Evolutionary conservation across 371 early-diverging fungal species (phyloP).

Genomic region (Mortierella sp.): DNA sequence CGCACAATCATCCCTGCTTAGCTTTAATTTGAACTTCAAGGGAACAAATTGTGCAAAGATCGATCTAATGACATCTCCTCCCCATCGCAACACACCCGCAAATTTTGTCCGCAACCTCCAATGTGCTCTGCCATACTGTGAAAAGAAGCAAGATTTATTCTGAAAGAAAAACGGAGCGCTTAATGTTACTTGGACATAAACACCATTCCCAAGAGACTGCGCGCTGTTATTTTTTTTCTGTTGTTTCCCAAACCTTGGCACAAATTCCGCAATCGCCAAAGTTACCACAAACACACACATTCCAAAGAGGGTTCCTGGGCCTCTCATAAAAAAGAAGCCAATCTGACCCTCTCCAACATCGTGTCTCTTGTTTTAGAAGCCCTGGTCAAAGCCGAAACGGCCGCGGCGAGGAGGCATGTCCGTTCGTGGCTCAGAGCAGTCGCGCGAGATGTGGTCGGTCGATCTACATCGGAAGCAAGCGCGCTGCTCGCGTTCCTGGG

Average conservation of each 20-base stretch:
- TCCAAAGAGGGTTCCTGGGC: background rate
- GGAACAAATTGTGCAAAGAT: background rate
- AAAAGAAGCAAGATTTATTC: background rate
- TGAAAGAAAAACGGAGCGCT: background rate
- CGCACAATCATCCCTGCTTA: too few species aligned
- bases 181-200: background rate
- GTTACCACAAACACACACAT: background rate
- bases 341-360: background rate
- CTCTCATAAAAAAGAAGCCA: background rate
- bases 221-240: background rate
- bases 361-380: conserved; percentile 23
- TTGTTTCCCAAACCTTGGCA: background rate
- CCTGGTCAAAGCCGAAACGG: conserved; percentile 25
- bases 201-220: background rate
- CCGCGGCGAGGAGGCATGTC: conserved; percentile 17
- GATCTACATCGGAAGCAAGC: conserved; percentile 19
- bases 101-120: background rate
- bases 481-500: background rate
- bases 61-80: background rate
- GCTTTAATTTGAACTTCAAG: background rate
- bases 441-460: conserved; percentile 39
- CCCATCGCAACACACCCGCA: too few species aligned
- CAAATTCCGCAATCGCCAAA: background rate
- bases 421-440: conserved; percentile 34
- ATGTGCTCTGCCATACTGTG: background rate